Evolutionary conservation across 192 early-diverging fungal species (phyloP), one percentile per base, ranked within the genome.

Genomic region (Funneliformis geosporum): DNA sequence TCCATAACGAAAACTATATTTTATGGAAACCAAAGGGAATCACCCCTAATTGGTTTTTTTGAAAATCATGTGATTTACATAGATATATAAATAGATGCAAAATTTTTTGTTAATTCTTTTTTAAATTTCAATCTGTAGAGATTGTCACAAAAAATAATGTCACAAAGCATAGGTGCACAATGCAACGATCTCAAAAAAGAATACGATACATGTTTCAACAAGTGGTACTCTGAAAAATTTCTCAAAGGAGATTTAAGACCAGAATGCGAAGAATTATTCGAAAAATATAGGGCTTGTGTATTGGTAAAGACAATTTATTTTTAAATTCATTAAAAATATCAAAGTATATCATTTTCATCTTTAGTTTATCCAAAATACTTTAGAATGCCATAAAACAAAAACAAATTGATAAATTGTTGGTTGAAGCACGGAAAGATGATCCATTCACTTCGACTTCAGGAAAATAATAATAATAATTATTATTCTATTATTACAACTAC

Each of bases 201-300:
- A 79, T 98, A 97, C 79, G 95, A 98, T 59, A 84, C 82, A 38
- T 98, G 97, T 82, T 98, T 98, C 81, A 96, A 96, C 81, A 92
- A 92, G 76, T 98, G 97, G 97, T 98, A 98, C 83, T 91, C 95
- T 59, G 95, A 96, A 82, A 94, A 95, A 85, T 96, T 96, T 78
- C 84, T 98, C n/a, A 93, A 95, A 74, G 96, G 97, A 42, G 91
- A 94, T 60, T 88, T 87, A 16, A 86, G 88, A 2, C 89, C 90
- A 27, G 92, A 93, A 83, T 98, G 97, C 85, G 91, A 94, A 61
- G 91, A 92, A 71, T 79, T 96, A 14, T 96, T 98, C 82, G 88
- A 93, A 81, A 84, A 88, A 75, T 98, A 98, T 82, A 89, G 90
- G 79, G 90, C 87, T 8, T 97, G 97, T 79, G 88, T 98, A 11